Evolutionary conservation across 2,329 filamentous ascomycete genomes (phyloP).

Genomic region (Aspergillus brunneoviolaceus): DNA sequence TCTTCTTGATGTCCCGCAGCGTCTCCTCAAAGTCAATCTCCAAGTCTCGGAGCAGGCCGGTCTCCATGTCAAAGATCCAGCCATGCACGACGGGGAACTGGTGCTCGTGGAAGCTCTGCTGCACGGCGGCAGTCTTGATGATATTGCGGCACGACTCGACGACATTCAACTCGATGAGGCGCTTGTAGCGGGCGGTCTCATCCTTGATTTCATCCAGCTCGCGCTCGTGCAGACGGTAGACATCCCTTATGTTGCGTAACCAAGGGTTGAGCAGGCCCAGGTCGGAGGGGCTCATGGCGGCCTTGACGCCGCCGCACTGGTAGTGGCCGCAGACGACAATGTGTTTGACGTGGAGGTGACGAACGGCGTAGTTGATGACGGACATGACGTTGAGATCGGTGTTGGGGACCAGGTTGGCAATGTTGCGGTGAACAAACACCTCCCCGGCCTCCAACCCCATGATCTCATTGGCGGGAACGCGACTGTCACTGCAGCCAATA

Average conservation of each 20-base stretch:
- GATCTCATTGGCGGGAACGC: conserved; percentile 79
- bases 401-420: conserved; percentile 76
- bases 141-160: conserved; percentile 65
- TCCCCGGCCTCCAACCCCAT: conserved; percentile 77
- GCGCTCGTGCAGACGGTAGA: conserved; percentile 47
- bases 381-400: conserved; percentile 73
- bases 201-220: conserved; percentile 55
- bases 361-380: conserved; percentile 78
- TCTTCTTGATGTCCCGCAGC: background rate
- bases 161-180: conserved; percentile 74
- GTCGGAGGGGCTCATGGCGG: conserved; percentile 56
- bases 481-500: conserved; percentile 80
- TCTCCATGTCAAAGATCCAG: conserved; percentile 68
- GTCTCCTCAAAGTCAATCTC: conserved; percentile 34
- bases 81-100: conserved; percentile 76
- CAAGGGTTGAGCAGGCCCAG: conserved; percentile 62
- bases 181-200: background rate
- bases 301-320: conserved; percentile 58
- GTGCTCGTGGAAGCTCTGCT: conserved; percentile 68
- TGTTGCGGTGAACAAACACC: conserved; percentile 87
- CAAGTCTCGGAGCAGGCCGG: conserved; percentile 55
- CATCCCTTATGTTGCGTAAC: conserved; percentile 39
- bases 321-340: conserved; percentile 64
- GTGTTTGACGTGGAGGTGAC: conserved; percentile 65
- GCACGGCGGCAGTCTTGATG: conserved; percentile 66